phyloP scores from a whole-genome alignment of 352 stramenopile genomes.

The Globisporangium radiosum region DNA sequence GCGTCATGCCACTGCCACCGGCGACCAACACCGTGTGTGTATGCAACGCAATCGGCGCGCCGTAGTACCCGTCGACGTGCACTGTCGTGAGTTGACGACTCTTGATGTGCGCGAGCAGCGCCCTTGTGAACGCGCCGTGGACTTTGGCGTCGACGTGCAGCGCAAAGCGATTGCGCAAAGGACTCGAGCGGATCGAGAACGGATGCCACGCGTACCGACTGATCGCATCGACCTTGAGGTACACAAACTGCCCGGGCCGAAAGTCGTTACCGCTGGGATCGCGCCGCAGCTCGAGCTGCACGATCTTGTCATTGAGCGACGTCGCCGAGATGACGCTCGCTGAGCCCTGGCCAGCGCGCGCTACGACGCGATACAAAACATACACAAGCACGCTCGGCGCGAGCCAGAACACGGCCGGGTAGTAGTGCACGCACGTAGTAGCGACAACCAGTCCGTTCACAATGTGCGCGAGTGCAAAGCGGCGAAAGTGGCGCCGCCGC shows the following conservation, averaged over 20 bases:
- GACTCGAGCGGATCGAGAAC: constrained; percentile 67
- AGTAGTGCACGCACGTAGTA: constrained; percentile 61
- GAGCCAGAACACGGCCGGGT: constrained; percentile 54
- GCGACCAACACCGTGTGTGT: constrained; percentile 65
- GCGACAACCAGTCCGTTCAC: constrained; percentile 43
- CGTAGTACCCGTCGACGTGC: constrained; percentile 72
- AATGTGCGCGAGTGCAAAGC: constrained; percentile 48
- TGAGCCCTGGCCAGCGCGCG: constrained; percentile 30
- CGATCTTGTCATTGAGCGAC: constrained; percentile 33
- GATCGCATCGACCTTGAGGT: constrained; percentile 55
- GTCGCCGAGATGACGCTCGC: constrained; percentile 33
- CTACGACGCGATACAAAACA: constrained; percentile 52
- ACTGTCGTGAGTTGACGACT: constrained; percentile 31
- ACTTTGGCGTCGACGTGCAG: constrained; percentile 58
- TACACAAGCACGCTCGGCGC: constrained; percentile 44
- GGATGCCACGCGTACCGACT: constrained; percentile 60
- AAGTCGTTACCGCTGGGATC: constrained; percentile 25
- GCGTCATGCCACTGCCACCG: constrained; percentile 65
- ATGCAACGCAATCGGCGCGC: constrained; percentile 31
- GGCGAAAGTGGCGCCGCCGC: constrained; percentile 41
- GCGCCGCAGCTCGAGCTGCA: constrained; percentile 54
- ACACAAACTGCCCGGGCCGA: constrained; percentile 60
- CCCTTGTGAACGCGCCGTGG: constrained; percentile 49
- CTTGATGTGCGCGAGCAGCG: constrained; percentile 40
- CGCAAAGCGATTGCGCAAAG: constrained; percentile 28